Conservation (phyloP, 805 yeast genomes). For the Wickerhamiella occidentalis region DNA sequence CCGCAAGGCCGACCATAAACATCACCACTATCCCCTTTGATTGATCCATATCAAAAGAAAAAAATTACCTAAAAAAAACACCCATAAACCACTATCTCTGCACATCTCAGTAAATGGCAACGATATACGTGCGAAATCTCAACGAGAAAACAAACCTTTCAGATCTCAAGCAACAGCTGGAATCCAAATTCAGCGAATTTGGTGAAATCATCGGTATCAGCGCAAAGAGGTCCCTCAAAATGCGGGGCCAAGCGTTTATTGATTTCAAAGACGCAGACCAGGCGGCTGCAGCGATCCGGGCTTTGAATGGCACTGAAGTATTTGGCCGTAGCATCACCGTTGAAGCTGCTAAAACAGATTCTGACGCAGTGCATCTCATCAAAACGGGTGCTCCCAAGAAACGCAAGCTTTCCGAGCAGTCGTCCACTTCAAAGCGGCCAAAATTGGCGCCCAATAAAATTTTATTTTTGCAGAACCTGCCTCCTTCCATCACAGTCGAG, state of each 20-base stretch:
- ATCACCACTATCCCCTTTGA: slow-evolving; percentile 1
- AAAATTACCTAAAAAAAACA: background rate
- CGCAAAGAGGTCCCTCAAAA: slow-evolving; percentile 47
- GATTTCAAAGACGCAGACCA: slow-evolving; percentile 36
- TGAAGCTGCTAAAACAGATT: slow-evolving; percentile 14
- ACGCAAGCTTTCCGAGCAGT: background rate
- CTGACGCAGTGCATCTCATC: slow-evolving; percentile 7
- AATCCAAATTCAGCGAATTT: slow-evolving; percentile 33
- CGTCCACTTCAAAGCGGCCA: slow-evolving; percentile 10
- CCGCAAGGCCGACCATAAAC: slow-evolving; percentile 11
- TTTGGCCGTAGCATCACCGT: slow-evolving; percentile 40
- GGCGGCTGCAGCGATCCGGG: slow-evolving; percentile 36
- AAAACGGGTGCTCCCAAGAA: background rate
- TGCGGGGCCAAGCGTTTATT: slow-evolving; percentile 77
- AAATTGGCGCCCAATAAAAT: slow-evolving; percentile 44
- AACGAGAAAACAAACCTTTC: slow-evolving; percentile 54
- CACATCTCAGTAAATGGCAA: slow-evolving; percentile 6
- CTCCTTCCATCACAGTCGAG: slow-evolving; percentile 32
- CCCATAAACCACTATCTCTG: background rate
- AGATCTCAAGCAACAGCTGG: slow-evolving; percentile 37
- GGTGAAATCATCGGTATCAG: slow-evolving; percentile 41
- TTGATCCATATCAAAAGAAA: background rate
- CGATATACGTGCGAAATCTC: slow-evolving; percentile 54
- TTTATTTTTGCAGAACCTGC: slow-evolving; percentile 54
- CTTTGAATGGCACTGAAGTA: slow-evolving; percentile 32